A percentile compares a stretch with the other conserved stretches of the same genome.
phyloP scores from a whole-genome alignment of 208 protist genomes.

The Leishmania amazonensis region DNA sequence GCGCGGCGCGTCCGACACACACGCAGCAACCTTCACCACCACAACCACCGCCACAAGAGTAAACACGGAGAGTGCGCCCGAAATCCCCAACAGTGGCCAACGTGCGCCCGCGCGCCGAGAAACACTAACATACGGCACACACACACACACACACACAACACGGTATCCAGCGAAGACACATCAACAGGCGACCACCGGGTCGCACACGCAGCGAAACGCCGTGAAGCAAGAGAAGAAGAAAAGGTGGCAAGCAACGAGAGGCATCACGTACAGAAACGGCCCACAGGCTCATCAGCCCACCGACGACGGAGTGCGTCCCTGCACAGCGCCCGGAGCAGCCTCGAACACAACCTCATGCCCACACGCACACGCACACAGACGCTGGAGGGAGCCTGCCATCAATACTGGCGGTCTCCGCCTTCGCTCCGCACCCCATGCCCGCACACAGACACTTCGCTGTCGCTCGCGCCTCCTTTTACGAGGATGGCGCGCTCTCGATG shows the following conservation, averaged over 20 bases:
- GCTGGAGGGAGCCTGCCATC: neutral
- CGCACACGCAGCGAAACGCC: no score
- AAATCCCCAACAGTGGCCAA: no score
- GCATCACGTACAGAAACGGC: no score
- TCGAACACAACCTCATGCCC: neutral
- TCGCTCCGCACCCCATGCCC: neutral
- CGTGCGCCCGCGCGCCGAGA: no score
- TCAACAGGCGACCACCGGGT: no score
- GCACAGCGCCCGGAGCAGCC: neutral
- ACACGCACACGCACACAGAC: neutral
- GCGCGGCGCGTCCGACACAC: neutral
- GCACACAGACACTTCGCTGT: neutral
- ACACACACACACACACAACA: no score
- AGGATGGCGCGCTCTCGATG: slow-evolving; percentile 69
- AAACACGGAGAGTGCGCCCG: no score
- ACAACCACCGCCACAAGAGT: neutral
- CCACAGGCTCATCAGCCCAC: neutral
- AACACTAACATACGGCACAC: no score
- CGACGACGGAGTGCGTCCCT: neutral
- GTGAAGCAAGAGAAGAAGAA: no score
- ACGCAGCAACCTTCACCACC: neutral
- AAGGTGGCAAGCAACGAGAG: no score
- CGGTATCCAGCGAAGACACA: no score
- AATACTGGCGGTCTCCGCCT: neutral
- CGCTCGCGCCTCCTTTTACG: slow-evolving; percentile 1